These are phyloP conservation scores for Onygenales sp. DNA, from an alignment of 2,329 filamentous ascomycete genomes.

Conservation along the genomic window DNA sequence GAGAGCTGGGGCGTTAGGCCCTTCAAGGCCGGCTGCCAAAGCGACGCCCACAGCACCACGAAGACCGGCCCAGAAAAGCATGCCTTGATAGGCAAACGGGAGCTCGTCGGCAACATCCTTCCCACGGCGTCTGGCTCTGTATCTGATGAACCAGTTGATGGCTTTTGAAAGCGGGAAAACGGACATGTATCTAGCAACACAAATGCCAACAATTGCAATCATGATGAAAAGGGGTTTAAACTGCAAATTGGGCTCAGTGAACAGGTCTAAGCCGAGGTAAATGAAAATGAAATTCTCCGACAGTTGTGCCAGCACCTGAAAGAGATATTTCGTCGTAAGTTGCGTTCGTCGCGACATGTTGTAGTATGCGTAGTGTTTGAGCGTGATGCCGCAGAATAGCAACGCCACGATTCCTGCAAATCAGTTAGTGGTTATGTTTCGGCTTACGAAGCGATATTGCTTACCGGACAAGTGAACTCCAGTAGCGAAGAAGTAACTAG, in stretches of 20 bases:
- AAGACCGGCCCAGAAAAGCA: slow-evolving; percentile 98
- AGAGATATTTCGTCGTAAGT: slow-evolving; percentile 94
- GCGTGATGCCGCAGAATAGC: slow-evolving; percentile 92
- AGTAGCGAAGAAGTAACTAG: slow-evolving; percentile 96
- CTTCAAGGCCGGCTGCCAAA: slow-evolving; percentile 76
- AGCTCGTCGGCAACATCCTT: slow-evolving; percentile 74
- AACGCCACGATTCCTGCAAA: slow-evolving; percentile 85
- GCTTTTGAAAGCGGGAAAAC: slow-evolving; percentile 84
- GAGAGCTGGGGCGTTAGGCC: slow-evolving; percentile 70
- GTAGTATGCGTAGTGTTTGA: slow-evolving; percentile 99
- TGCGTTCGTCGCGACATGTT: slow-evolving; percentile 99
- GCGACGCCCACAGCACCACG: slow-evolving; percentile 94
- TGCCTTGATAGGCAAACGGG: slow-evolving; percentile 92
- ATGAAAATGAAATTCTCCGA: slow-evolving; percentile 99
- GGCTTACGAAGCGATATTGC: slow-evolving; percentile 19
- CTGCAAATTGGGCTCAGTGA: slow-evolving; percentile 77
- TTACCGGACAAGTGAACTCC: slow-evolving; percentile 90
- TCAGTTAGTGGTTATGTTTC: not conserved
- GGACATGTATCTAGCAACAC: slow-evolving; percentile 81
- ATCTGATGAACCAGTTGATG: slow-evolving; percentile 89
- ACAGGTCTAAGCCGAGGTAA: slow-evolving; percentile 87
- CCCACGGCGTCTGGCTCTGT: slow-evolving; percentile 68
- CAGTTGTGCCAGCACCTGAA: slow-evolving; percentile 86
- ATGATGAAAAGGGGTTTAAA: slow-evolving; percentile 96
- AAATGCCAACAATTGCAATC: slow-evolving; percentile 83